Evolutionary conservation across 2,329 filamentous ascomycete species (phyloP), one percentile per base, ranked within the genome.

Genomic region (Basipetospora chlamydospora): DNA sequence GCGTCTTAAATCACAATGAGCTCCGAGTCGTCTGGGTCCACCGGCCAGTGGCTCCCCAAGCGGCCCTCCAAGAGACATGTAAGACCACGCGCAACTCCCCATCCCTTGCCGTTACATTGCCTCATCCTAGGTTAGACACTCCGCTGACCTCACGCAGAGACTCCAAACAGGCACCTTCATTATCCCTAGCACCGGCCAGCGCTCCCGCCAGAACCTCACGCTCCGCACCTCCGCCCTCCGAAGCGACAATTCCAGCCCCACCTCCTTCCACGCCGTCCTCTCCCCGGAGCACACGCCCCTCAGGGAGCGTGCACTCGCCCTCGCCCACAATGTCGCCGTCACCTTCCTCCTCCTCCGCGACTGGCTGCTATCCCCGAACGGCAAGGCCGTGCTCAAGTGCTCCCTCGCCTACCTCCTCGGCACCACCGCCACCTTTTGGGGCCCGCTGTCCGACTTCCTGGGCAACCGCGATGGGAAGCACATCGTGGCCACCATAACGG

Each of bases 391-490:
- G 37, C 61, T 95, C 49, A 95, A 95, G 58, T 95, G 86, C 62
- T 87, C 85, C 22, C 59, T 95, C 42, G 88, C 87, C 30, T 95
- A 95, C 58, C 62, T 92, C 4, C 58, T 95, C 23, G 88, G 83
- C 13, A 92, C 83, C 46, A 63, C 93, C 55, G 85, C 79, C 25
- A 95, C 87, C 0, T 90, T 94, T 48, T 77, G 84, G 43, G 72
- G 78, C 3, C 68, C 70, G 3, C 66, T 94, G 39, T 77, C 85
- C 12, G 61, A 66, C 6, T 72, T 86, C 39, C 64, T 95, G 12
- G 88, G 88, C 9, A 68, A 78, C 43, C 80, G 86, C 50, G 87
- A 94, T 57, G 85, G 85, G 35, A 95, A 95, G 52, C 88, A 95
- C 57, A 78, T 94, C 50, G 85, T 94, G 35, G 86, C 86, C 22